Percentiles rank a stretch among this genome's conserved stretches.
Conservation (phyloP, 495 filamentous ascomycete species). For the Aspergillus mulundensis region DNA sequence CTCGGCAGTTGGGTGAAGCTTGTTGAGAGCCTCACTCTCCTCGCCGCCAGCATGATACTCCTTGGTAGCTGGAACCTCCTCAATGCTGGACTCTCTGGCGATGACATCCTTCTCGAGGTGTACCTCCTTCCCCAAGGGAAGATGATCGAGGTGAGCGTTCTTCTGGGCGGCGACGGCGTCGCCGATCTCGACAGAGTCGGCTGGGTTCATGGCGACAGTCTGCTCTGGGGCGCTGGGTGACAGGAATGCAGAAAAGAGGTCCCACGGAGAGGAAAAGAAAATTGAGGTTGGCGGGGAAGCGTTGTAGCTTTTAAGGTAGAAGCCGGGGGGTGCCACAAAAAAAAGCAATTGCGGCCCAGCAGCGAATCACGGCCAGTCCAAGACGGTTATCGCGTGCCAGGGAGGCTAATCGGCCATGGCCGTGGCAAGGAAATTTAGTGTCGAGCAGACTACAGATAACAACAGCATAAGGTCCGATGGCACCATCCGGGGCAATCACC, state of each 20-base stretch:
- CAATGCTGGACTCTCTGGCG: constrained; percentile 4
- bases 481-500: constrained; percentile 2
- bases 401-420: neutral
- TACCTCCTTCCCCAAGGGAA: constrained; percentile 13
- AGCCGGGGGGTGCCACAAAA: neutral
- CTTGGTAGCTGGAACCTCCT: constrained; percentile 13
- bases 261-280: constrained; percentile 1
- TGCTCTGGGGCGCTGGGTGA: neutral
- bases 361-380: neutral
- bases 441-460: neutral
- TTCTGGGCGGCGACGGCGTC: constrained; percentile 13
- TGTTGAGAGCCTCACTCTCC: constrained; percentile 19
- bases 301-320: constrained; percentile 13
- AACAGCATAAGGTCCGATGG: neutral
- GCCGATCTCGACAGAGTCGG: constrained; percentile 27
- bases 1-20: constrained; percentile 51
- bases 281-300: neutral
- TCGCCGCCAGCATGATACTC: constrained; percentile 9
- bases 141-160: neutral
- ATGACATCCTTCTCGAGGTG: constrained; percentile 7
- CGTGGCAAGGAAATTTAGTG: neutral
- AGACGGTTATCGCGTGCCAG: constrained; percentile 1
- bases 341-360: neutral
- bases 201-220: constrained; percentile 26
- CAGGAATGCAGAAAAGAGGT: neutral